phyloP scores from a whole-genome alignment of 345 rosid species.

The Limnanthes douglasii region DNA sequence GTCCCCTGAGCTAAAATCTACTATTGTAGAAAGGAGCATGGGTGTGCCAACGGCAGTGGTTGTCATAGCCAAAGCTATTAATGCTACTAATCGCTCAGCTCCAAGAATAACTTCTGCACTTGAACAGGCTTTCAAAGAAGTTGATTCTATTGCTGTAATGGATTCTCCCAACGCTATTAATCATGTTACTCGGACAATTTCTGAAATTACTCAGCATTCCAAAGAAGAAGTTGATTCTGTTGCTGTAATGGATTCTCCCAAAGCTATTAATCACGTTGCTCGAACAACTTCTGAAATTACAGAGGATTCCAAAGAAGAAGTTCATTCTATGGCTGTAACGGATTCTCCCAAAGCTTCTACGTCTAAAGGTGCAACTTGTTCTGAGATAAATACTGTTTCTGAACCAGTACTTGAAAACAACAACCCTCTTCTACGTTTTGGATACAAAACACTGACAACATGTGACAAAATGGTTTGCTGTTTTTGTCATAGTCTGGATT shows the following conservation, averaged over 20 bases:
- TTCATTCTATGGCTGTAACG: background rate
- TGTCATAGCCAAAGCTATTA: conserved; percentile 21
- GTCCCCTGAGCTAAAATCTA: background rate
- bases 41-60: conserved; percentile 17
- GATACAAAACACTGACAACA: conserved; percentile 9
- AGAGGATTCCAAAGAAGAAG: background rate
- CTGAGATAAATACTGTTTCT: conserved; percentile 1
- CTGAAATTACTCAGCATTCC: too few relatives aligned
- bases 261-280: conserved; percentile 8
- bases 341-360: conserved; percentile 5
- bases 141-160: too few relatives aligned
- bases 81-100: background rate
- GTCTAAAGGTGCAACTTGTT: conserved; percentile 4
- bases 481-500: conserved; percentile 33
- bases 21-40: conserved; percentile 1
- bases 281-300: background rate
- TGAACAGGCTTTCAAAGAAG: too few relatives aligned
- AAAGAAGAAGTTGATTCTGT: too few relatives aligned
- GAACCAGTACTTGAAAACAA: background rate
- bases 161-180: too few relatives aligned
- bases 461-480: conserved; percentile 12
- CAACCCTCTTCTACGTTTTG: conserved; percentile 11
- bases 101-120: background rate
- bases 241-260: too few relatives aligned
- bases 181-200: too few relatives aligned